Evolutionary conservation across 2,329 filamentous ascomycete genomes (phyloP).

Genomic region (Nothomitra cinnamomea): DNA sequence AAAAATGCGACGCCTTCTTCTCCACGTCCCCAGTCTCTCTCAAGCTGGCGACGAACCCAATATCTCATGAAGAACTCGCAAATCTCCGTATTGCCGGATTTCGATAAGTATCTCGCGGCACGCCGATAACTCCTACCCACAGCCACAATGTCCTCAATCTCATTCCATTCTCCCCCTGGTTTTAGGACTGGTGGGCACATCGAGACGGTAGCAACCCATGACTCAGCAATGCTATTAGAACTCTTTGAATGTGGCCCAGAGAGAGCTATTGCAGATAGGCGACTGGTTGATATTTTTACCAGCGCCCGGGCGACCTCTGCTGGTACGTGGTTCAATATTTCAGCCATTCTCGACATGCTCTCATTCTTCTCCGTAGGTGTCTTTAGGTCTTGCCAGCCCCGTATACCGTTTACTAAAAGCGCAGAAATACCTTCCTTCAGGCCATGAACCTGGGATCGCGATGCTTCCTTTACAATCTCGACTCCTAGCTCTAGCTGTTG

Average conservation of each 20-base stretch:
- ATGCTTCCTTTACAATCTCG: not conserved
- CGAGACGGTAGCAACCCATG: not conserved
- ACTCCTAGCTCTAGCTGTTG: not conserved
- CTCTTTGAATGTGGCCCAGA: not conserved
- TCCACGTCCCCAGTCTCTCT: not conserved
- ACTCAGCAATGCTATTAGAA: not conserved
- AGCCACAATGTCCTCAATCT: not conserved
- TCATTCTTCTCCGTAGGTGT: not conserved
- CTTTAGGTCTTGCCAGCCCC: not conserved
- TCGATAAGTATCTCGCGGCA: not conserved
- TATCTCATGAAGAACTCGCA: slow-evolving; percentile 2
- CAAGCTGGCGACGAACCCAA: not conserved
- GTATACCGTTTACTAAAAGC: not conserved
- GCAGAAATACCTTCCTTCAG: not conserved
- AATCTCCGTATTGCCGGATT: not conserved
- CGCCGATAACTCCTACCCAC: not conserved
- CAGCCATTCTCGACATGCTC: not conserved
- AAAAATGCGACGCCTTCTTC: not conserved
- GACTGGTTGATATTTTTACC: not conserved
- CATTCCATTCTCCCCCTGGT: not conserved
- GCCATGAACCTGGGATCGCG: not conserved
- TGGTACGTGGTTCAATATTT: not conserved
- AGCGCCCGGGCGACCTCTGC: not conserved
- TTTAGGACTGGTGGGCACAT: not conserved
- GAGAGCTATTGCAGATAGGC: not conserved